Base-by-base conservation (phyloP, 2,329 filamentous ascomycete species). In the Fusarium bulbicola region DNA sequence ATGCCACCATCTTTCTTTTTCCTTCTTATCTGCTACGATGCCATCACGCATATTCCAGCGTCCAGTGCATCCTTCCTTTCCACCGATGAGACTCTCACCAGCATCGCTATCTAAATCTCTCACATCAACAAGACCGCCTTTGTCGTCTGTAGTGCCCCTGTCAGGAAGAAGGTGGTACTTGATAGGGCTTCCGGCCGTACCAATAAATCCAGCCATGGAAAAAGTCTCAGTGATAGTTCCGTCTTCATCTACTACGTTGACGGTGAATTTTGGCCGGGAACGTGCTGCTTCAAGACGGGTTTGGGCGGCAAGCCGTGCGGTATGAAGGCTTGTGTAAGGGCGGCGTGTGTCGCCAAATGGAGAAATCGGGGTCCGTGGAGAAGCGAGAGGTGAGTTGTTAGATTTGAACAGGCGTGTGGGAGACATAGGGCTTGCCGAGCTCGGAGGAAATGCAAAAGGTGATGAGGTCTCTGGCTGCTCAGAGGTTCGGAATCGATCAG, bases 271-370 rank as follows among this genome's bases (percentile, higher is more conserved):
- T 3, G 90, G 89, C 4, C 82, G 76, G 30, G 82, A 82, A 28
- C 86, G 84, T 1, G 90, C 90, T 26, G 86, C 84, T 42, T 92
- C 88, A 28, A 93, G 86, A 2, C 92, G 86, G 1, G 86, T 81
- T 78, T 95, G 92, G 0, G 92, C 92, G 21, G 89, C 87, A 12
- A 90, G 83, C 1, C 92, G 89, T 4, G 91, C 85, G 26, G 82
- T 76, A 60, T 83, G 80, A 21, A 89, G 85, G 72, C 88, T 84
- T 65, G 83, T 87, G 60, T 82, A 83, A 20, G 82, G 78, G 64
- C 66, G 70, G 63, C 73, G 66, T 32, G 47, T 40, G 30, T 65
- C 71, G 26, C 63, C 45, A n/a, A 68, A 68, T 52, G 59, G 73
- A 58, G 57, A 72, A 32, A 36, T 52, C 18, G 57, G 56, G 4